These are phyloP conservation scores for Trichophaea hybrida DNA, from an alignment of 2,329 filamentous ascomycete species.

Conservation along the genomic window DNA sequence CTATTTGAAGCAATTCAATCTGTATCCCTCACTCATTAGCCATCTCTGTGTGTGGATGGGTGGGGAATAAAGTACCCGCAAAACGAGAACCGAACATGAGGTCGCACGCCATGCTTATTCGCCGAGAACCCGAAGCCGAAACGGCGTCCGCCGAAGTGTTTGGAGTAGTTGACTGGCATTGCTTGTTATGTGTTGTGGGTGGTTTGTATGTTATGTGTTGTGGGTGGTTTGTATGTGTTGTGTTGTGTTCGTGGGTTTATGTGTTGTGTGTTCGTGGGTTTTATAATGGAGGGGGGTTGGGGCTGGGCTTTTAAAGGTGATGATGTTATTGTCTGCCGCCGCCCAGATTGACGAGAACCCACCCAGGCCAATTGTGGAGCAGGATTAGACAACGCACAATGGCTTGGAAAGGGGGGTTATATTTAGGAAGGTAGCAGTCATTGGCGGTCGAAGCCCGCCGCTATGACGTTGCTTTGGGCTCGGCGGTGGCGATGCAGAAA, in stretches of 20 bases:
- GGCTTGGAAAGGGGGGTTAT: no score
- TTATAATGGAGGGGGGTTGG: no score
- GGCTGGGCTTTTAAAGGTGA: no score
- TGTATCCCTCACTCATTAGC: not conserved
- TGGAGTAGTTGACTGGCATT: constrained; percentile 22
- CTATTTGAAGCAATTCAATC: constrained; percentile 2
- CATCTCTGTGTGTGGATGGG: not conserved
- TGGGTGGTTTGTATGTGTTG: not conserved
- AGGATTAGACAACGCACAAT: no score
- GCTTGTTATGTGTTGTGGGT: not conserved
- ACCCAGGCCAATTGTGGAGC: no score
- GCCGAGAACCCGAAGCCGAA: constrained; percentile 21
- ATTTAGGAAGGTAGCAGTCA: no score
- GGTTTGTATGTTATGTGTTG: not conserved
- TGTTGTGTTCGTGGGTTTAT: not conserved
- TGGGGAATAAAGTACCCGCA: constrained; percentile 10
- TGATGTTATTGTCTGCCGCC: no score
- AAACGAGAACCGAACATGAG: constrained; percentile 18
- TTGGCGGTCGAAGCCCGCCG: no score
- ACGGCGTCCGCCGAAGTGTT: constrained; percentile 15
- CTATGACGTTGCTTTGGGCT: no score
- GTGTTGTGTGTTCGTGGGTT: not conserved
- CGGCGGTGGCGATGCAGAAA: no score
- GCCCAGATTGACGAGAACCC: no score
- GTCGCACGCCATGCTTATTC: constrained; percentile 20